Base-by-base conservation (phyloP, 495 filamentous ascomycete genomes). In the Daldinia vernicosa region DNA sequence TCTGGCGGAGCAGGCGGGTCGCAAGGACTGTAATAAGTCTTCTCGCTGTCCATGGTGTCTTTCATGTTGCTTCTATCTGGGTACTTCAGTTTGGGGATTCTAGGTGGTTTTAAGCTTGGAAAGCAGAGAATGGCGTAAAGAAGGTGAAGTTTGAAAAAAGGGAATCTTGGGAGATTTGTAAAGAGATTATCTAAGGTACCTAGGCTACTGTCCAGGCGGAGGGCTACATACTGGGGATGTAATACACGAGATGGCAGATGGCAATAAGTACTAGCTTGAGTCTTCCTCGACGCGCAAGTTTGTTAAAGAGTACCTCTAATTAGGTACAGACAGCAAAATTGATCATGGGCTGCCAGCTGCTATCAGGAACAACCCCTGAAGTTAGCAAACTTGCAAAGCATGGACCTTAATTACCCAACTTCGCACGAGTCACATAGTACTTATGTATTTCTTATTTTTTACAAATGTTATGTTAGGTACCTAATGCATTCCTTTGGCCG, bases 371-470 rank as follows among this genome's bases (percentile, higher is more conserved):
- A 11, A 9, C 19, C 19, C 19, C 43, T 40, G 5, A 28, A 53
- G 15, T 14, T 53, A 53, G 51, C 51, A 53, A 53, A 53, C 51
- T 30, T 30, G 51, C 28, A 30, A 28, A 53, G 51, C 51, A 53
- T 53, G 51, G 24, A 53, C 51, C 26, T 17, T 53, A 53, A 53
- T 53, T 53, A n/a, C 51, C 51, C 24, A 24, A 3, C 8, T 53
- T 28, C 14, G 28, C 26, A 28, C 22, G n/a, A 15, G 14, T 53
- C 28, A 53, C 51, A 28, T 53, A 53, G n/a, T 30, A 53, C 33
- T 30, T 30, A 0, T 27, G 26, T 27, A 27, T 27, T 30, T 52
- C 9, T 22, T 51, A 5, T 27, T 52, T 52, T 53, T 53, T 28
- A 27, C 12, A 35, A 22, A 15, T 22, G 11, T 24, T 26, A 26